These are phyloP conservation scores for Cunninghamia lanceolata DNA, from an alignment of 75 land plant species.

Conservation along the genomic window DNA sequence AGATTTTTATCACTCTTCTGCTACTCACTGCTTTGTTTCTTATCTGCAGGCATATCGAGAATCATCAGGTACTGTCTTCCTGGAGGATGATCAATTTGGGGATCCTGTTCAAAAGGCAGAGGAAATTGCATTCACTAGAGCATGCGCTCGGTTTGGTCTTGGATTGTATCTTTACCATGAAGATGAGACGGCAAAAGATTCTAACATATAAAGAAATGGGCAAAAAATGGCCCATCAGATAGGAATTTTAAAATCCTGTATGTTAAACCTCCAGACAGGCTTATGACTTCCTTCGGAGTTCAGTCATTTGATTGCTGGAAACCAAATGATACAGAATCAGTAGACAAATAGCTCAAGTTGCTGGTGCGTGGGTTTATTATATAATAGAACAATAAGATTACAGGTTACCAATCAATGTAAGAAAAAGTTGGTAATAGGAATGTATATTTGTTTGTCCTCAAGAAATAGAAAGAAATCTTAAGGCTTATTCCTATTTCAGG, in stretches of 20 bases:
- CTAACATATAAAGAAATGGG: background rate
- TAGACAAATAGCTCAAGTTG: background rate
- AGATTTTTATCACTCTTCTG: background rate
- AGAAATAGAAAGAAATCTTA: background rate
- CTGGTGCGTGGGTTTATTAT: background rate
- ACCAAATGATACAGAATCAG: background rate
- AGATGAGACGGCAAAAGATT: slow-evolving; percentile 33
- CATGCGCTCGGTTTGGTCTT: slow-evolving; percentile 92
- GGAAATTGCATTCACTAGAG: slow-evolving; percentile 80
- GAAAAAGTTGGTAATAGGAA: background rate
- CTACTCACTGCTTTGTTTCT: background rate
- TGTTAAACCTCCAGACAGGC: background rate
- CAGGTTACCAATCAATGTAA: background rate
- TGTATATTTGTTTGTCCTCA: background rate
- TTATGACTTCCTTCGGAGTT: background rate
- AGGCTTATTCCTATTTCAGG: background rate
- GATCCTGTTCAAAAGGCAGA: slow-evolving; percentile 91
- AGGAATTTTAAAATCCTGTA: background rate
- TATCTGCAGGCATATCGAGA: slow-evolving; percentile 76
- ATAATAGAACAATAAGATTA: background rate
- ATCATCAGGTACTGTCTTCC: slow-evolving; percentile 70
- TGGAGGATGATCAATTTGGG: slow-evolving; percentile 29
- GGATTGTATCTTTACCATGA: slow-evolving; percentile 92
- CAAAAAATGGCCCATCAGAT: background rate
- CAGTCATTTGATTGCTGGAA: background rate